A percentile compares a stretch with the other conserved stretches of the same genome.
These are phyloP conservation scores for Arthrobotrys iridis DNA, from an alignment of 2,329 filamentous ascomycete species.

Conservation along the genomic window DNA sequence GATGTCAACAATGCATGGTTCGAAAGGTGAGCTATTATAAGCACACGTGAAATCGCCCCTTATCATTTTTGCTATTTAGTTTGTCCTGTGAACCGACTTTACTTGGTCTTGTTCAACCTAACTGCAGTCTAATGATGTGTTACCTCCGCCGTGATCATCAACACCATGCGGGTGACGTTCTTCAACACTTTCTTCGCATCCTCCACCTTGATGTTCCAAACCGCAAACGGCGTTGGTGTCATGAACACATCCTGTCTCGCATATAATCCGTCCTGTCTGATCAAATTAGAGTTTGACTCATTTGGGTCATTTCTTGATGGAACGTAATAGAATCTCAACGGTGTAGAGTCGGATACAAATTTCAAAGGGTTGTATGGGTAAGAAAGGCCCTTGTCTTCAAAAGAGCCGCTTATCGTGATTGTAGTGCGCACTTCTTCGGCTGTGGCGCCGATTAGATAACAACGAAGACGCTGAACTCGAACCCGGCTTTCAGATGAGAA, in stretches of 20 bases:
- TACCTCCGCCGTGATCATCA: conserved; percentile 41
- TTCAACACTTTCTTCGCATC: conserved; percentile 5
- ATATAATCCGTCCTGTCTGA: conserved; percentile 38
- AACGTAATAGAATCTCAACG: conserved; percentile 45
- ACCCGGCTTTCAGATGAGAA: conserved; percentile 38
- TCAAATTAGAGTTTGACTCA: conserved; percentile 23
- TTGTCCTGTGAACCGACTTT: neutral
- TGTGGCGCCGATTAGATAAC: conserved; percentile 32
- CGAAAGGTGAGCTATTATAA: no score
- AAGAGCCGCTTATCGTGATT: conserved; percentile 38
- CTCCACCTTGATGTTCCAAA: conserved; percentile 46
- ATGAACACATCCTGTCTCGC: conserved; percentile 40
- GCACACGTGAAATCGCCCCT: no score
- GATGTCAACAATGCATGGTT: no score
- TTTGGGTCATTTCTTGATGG: conserved; percentile 43
- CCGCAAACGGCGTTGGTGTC: conserved; percentile 43
- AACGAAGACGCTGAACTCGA: conserved; percentile 34
- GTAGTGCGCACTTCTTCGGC: conserved; percentile 27
- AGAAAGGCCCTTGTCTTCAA: conserved; percentile 37
- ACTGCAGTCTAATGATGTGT: conserved; percentile 36
- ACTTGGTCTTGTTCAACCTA: neutral
- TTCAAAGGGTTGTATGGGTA: conserved; percentile 23
- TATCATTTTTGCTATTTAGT: no score
- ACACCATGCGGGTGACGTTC: conserved; percentile 6
- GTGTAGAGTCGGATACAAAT: conserved; percentile 45